Conservation (phyloP, 2,329 filamentous ascomycete species). For the Pochonia chlamydosporia region DNA sequence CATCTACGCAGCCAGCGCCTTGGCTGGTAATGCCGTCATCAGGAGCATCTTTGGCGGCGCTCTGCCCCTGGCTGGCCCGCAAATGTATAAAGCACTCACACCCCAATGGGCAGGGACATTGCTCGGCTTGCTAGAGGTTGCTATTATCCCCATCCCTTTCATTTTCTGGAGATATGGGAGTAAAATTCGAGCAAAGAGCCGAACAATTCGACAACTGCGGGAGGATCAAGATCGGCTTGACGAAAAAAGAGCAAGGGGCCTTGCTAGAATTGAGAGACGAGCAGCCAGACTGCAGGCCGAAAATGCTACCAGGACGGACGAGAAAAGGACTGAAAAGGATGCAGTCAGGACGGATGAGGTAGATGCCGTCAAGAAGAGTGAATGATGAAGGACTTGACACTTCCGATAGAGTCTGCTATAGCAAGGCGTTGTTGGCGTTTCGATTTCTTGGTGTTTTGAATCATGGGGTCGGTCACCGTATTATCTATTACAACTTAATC, state of each 20-base stretch:
- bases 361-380: not conserved
- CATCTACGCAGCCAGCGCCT: slow-evolving; percentile 74
- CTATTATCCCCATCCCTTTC: slow-evolving; percentile 72
- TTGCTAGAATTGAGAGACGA: slow-evolving; percentile 14
- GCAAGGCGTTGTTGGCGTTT: no score
- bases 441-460: no score
- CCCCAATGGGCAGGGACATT: slow-evolving; percentile 77
- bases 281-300: not conserved
- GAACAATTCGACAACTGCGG: slow-evolving; percentile 37
- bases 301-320: no score
- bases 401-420: no score
- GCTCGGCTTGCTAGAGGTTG: slow-evolving; percentile 65
- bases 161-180: slow-evolving; percentile 65
- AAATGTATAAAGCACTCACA: slow-evolving; percentile 63
- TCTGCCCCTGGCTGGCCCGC: slow-evolving; percentile 67
- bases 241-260: slow-evolving; percentile 23
- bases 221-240: slow-evolving; percentile 36
- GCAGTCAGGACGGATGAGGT: not conserved
- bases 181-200: slow-evolving; percentile 45
- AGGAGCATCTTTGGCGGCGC: slow-evolving; percentile 70
- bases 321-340: not conserved
- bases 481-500: no score
- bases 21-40: slow-evolving; percentile 74
- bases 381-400: no score
- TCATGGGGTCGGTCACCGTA: no score